Evolutionary conservation across 2,329 filamentous ascomycete species (phyloP), one percentile per base, ranked within the genome.

Genomic region (Stemphylium vesicarium): DNA sequence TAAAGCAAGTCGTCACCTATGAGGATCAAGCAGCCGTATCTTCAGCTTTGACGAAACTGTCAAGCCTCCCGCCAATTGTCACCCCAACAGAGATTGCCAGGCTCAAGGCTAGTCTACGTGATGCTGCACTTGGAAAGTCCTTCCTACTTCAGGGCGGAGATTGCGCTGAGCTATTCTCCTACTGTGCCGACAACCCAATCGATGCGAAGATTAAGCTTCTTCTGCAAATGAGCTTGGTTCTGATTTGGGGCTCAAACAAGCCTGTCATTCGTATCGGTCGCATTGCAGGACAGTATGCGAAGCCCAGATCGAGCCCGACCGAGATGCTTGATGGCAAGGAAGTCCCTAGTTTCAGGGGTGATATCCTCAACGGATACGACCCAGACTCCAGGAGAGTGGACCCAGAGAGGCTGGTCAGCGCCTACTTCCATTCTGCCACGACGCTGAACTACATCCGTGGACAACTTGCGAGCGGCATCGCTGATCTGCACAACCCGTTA

Each of bases 271-370:
- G 95, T 64, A 96, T 99, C 69, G 95, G 92, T 13, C 87, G 95
- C 57, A 97, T 98, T 87, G 95, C 95, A 11, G 95, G 95, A 3
- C 95, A 99, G 81, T 99, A 96, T 71, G 95, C 95, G 26, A 99
- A 99, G 79, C 95, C 94, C 2, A 83, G 95, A 52, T 96, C 92
- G 4, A 96, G 89, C 66, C 90, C 94, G 0, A 93, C 87, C 33
- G 95, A 99, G 79, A 84, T 87, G 1, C 80, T 96, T 45, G 81
- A 96, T 61, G 93, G 92, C 46, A 85, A 86, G 56, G 86, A 92
- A 70, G 89, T 96, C 50, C 90, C 91, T 4, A 95, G 91, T 37
- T 99, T 98, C 82, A 84, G 95, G 47, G 95, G 95, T 13, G 95
- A 99, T 67, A 98, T 98, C 57, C 82, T 99, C 61, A 99, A 99